Percentiles rank a stretch among this genome's conserved stretches.
Evolutionary conservation across 768 basidiomycete genomes (phyloP).

Genomic region (Nevesoporus exiguus): DNA sequence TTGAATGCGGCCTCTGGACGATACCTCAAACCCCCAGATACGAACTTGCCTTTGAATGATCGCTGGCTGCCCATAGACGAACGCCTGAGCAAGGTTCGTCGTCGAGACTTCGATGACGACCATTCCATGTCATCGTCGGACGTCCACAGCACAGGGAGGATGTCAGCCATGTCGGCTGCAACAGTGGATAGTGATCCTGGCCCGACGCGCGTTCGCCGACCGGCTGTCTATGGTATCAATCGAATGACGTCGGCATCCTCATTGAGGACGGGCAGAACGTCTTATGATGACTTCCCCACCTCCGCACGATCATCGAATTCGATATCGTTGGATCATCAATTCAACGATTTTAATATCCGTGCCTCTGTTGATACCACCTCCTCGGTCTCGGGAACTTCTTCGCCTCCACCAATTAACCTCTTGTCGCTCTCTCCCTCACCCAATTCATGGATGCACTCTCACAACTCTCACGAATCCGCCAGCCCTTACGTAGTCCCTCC

Average conservation of each 20-base stretch:
- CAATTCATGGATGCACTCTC: slow-evolving; percentile 53
- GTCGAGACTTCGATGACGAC: slow-evolving; percentile 84
- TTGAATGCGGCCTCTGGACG: slow-evolving; percentile 61
- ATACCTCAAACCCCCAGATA: slow-evolving; percentile 41
- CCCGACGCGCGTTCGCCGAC: slow-evolving; percentile 61
- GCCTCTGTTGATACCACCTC: slow-evolving; percentile 62
- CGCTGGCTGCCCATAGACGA: slow-evolving; percentile 53
- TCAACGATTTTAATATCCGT: slow-evolving; percentile 72
- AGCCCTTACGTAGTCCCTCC: slow-evolving; percentile 36
- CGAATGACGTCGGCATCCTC: slow-evolving; percentile 78
- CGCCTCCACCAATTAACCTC: slow-evolving; percentile 73
- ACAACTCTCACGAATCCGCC: slow-evolving; percentile 39
- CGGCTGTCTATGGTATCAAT: slow-evolving; percentile 62
- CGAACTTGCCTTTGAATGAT: slow-evolving; percentile 35
- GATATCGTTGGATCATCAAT: slow-evolving; percentile 70
- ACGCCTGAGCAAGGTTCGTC: slow-evolving; percentile 70
- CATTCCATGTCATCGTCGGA: slow-evolving; percentile 91
- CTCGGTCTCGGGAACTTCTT: slow-evolving; percentile 59
- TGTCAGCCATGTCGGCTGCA: slow-evolving; percentile 77
- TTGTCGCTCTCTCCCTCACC: slow-evolving; percentile 68
- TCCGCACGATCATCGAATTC: slow-evolving; percentile 80
- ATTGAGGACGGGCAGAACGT: slow-evolving; percentile 51
- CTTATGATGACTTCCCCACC: slow-evolving; percentile 68
- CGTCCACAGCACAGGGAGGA: slow-evolving; percentile 66
- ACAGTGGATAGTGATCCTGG: slow-evolving; percentile 88